Conservation (phyloP, 2,329 filamentous ascomycete species). For the Gliomastix tumulicola region DNA sequence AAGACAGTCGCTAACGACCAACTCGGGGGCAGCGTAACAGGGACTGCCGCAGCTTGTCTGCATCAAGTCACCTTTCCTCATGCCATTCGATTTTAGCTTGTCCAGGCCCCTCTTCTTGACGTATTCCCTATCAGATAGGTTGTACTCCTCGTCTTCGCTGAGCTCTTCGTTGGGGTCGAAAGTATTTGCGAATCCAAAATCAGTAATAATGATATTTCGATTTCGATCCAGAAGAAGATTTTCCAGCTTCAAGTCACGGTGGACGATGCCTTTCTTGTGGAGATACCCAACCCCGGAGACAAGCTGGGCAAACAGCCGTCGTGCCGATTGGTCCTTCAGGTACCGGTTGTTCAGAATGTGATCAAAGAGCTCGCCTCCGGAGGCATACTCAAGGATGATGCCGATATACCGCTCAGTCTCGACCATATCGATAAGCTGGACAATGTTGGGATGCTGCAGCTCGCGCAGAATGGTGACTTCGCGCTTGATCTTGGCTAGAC, state of each 20-base stretch:
- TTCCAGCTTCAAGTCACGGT: constrained; percentile 93
- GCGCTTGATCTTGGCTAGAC: constrained; percentile 93
- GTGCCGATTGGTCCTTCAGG: constrained; percentile 85
- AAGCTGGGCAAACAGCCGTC: constrained; percentile 88
- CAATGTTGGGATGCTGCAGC: constrained; percentile 93
- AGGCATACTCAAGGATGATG: constrained; percentile 97
- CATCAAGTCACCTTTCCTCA: constrained; percentile 89
- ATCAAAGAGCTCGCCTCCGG: constrained; percentile 94
- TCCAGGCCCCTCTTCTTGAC: constrained; percentile 85
- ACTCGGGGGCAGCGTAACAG: constrained; percentile 92
- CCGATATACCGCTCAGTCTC: constrained; percentile 96
- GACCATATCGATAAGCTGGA: constrained; percentile 95
- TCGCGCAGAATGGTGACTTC: constrained; percentile 88
- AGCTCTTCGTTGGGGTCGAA: constrained; percentile 88
- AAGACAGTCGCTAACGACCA: constrained; percentile 93
- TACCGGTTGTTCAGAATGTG: constrained; percentile 97
- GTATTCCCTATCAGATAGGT: constrained; percentile 78
- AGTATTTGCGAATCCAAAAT: constrained; percentile 98
- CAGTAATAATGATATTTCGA: constrained; percentile 98
- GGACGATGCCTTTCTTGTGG: constrained; percentile 97
- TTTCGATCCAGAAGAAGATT: constrained; percentile 93
- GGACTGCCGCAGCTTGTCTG: constrained; percentile 98
- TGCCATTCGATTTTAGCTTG: constrained; percentile 65
- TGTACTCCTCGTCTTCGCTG: constrained; percentile 81
- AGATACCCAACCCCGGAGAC: constrained; percentile 95